These are phyloP conservation scores for Raffaelea arxii DNA, from an alignment of 2,329 filamentous ascomycete species.

Conservation along the genomic window DNA sequence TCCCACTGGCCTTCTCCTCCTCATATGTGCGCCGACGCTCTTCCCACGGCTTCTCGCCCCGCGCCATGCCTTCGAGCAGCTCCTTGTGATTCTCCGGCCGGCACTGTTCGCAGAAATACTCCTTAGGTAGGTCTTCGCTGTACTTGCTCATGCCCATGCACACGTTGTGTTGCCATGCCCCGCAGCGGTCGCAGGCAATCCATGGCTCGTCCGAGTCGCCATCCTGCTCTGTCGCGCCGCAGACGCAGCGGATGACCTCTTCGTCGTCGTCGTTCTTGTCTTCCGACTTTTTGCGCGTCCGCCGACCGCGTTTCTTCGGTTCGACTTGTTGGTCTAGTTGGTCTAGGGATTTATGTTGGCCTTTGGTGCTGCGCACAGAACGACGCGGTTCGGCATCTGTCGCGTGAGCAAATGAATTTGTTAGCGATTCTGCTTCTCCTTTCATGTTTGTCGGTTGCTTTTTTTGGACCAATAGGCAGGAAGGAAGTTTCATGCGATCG, in stretches of 20 bases:
- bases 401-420: neutral
- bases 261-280: slow-evolving; percentile 46
- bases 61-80: slow-evolving; percentile 66
- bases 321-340: slow-evolving; percentile 53
- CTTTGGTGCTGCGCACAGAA: slow-evolving; percentile 92
- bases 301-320: slow-evolving; percentile 38
- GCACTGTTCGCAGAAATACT: slow-evolving; percentile 92
- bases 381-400: slow-evolving; percentile 69
- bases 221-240: slow-evolving; percentile 76
- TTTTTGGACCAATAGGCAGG: too few species aligned
- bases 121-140: slow-evolving; percentile 65
- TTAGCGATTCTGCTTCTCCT: too few species aligned
- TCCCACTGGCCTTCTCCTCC: slow-evolving; percentile 48
- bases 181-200: slow-evolving; percentile 91
- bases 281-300: slow-evolving; percentile 51
- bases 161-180: slow-evolving; percentile 94
- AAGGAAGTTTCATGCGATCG: too few species aligned
- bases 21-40: slow-evolving; percentile 53
- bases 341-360: slow-evolving; percentile 87
- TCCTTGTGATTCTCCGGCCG: slow-evolving; percentile 73
- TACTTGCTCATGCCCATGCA: slow-evolving; percentile 81
- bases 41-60: slow-evolving; percentile 83
- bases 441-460: neutral
- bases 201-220: slow-evolving; percentile 82
- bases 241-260: slow-evolving; percentile 86